phyloP scores from a whole-genome alignment of 2,329 filamentous ascomycete species.

The Chaetomiaceae sp. region DNA sequence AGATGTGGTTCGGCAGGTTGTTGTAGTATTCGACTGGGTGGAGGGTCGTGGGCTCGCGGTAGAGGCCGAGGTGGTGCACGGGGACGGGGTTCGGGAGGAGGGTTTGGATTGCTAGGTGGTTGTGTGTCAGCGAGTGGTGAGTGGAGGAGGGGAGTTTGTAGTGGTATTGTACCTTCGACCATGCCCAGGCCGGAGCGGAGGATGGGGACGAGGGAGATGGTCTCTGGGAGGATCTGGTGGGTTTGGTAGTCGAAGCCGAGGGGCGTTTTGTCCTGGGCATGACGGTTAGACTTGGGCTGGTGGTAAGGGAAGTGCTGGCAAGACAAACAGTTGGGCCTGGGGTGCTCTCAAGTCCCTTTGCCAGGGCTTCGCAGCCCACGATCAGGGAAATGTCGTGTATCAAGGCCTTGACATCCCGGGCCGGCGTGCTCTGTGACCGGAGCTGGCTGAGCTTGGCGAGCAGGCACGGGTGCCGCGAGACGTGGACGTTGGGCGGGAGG shows the following conservation, averaged over 20 bases:
- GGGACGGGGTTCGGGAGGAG: conserved; percentile 76
- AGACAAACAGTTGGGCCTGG: conserved; percentile 64
- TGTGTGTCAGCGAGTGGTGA: not conserved
- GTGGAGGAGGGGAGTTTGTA: not conserved
- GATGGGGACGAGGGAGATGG: conserved; percentile 82
- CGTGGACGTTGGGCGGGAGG: conserved; percentile 62
- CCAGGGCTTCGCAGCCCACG: conserved; percentile 76
- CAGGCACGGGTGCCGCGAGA: conserved; percentile 83
- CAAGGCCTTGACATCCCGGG: conserved; percentile 73
- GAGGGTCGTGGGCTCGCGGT: conserved; percentile 81
- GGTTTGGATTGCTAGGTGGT: conserved; percentile 62
- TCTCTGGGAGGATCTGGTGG: conserved; percentile 56
- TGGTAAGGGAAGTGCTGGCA: conserved; percentile 24
- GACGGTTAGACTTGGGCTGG: conserved; percentile 1
- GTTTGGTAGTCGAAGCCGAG: conserved; percentile 72
- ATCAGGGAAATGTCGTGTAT: conserved; percentile 85
- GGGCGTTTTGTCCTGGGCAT: conserved; percentile 65
- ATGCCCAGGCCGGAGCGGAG: conserved; percentile 88
- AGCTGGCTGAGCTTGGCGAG: conserved; percentile 86
- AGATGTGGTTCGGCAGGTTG: conserved; percentile 75
- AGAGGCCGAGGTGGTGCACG: conserved; percentile 91
- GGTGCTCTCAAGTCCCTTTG: conserved; percentile 52
- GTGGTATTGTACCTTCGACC: conserved; percentile 62
- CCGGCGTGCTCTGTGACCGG: conserved; percentile 64
- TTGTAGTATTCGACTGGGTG: conserved; percentile 97